Evolutionary conservation across 2,329 filamentous ascomycete species (phyloP).

Genomic region (Phyllachora maydis): DNA sequence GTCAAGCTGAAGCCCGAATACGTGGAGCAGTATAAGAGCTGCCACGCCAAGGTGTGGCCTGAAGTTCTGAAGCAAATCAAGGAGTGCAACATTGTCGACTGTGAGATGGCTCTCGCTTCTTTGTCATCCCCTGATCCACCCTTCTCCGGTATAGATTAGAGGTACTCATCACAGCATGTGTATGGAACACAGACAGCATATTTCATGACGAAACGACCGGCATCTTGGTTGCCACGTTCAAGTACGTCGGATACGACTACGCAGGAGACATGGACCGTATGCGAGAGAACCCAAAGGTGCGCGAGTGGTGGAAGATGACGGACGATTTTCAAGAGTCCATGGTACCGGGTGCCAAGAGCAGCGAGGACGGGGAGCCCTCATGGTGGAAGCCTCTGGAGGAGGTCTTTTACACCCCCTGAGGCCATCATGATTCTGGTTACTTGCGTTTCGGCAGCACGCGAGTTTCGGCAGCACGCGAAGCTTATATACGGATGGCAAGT

Average conservation of each 20-base stretch:
- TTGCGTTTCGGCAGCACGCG: no score
- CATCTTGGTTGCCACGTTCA: conserved; percentile 57
- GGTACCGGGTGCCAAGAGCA: conserved; percentile 35
- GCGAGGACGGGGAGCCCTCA: conserved; percentile 33
- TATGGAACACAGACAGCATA: no score
- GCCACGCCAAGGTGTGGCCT: conserved; percentile 57
- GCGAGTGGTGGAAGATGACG: conserved; percentile 67
- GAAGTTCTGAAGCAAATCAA: conserved; percentile 59
- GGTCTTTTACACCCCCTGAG: conserved; percentile 38
- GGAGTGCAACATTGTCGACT: conserved; percentile 55
- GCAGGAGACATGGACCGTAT: conserved; percentile 59
- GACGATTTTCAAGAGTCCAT: conserved; percentile 52
- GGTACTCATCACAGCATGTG: no score
- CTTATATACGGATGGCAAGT: no score
- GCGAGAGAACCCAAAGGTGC: conserved; percentile 50
- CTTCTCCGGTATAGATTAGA: no score
- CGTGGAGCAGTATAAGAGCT: conserved; percentile 50
- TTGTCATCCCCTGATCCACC: conserved; percentile 2
- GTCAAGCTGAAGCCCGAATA: conserved; percentile 48
- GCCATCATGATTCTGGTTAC: not conserved
- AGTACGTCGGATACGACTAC: conserved; percentile 56
- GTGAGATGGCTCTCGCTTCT: no score
- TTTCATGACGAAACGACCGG: conserved; percentile 42
- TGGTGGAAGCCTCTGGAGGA: conserved; percentile 55
- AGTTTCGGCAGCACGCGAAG: no score